Base-by-base conservation (phyloP, 1,284 basidiomycete species). In the Cryptococcus amylolentus region DNA sequence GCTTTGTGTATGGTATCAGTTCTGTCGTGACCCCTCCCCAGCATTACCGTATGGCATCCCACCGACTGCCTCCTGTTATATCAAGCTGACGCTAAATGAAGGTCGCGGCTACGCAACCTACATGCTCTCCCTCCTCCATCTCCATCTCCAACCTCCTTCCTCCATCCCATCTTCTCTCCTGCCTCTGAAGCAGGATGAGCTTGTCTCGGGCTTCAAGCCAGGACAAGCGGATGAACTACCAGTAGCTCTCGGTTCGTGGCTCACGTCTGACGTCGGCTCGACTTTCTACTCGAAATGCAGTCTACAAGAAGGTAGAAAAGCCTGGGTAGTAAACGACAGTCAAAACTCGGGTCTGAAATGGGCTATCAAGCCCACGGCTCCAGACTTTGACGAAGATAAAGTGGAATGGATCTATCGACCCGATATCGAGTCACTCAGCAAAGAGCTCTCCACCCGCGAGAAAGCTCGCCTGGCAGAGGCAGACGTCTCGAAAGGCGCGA, bases 81-180 rank as follows among this genome's bases (percentile, higher is more conserved):
- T 44, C 6, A 20, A 35, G 14, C 18, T 47, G 46, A 38, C 28
- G 10, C 46, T 9, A 27, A 8, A 26, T 40, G 12, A 23, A 71
- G 69, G 63, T 2, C 58, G 66, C n/a, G 68, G 69, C 3, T 71
- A 68, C 52, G 69, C 69, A 2, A 66, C 65, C 23, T 67, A 66
- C 49, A 47, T 73, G 18, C 56, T 73, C 18, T 57, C 57, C 6
- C 57, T 71, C 16, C 56, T 75, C 26, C 71, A 75, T 48, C 67
- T 48, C 20, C 26, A 46, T 18, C 54, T 59, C 51, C 41, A 26
- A 27, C 49, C 53, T 12, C 23, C 43, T 18, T 5, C 16, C 38
- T 27, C 47, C 18, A 20, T 54, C 41, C 47, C 53, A 43, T 26
- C 53, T 38, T n/a, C 27, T 12, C 39, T 46, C 10, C 9, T 31